Base-by-base conservation (phyloP, 768 basidiomycete genomes). In the Pleurotus tuoliensis region DNA sequence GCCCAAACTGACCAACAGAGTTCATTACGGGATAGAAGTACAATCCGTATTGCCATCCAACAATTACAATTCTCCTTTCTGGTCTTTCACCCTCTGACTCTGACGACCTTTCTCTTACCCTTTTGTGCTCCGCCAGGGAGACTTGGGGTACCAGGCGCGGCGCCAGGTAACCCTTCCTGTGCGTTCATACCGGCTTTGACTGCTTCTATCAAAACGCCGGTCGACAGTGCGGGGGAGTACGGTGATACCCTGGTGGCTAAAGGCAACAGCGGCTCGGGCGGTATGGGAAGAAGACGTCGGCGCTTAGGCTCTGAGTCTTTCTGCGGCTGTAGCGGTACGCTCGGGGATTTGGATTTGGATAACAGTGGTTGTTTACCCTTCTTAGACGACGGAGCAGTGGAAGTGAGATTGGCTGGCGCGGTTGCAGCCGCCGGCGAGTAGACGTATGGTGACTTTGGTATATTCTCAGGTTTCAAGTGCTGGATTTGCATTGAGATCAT, bases 101-200 rank as follows among this genome's bases (percentile, higher is more conserved):
- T 76, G 15, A 92, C 80, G 5, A 92, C 87, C 67, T 89, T 92
- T 72, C 88, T 74, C 68, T 92, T 92, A 34, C 89, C 89, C 67
- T 91, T 91, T 67, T 83, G 78, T 59, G 69, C 62, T 22, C 73
- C 73, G 12, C 69, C 74, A n/a, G 69, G 61, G 22, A 30, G 18
- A 40, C 38, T 40, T 1, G 51, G 51, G n/a, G 73, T 71, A 48
- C 78, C 80, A 6, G 73, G 64, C 12, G 68, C 64, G 1, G 65
- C 72, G 5, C 69, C 67, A 11, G 61, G 57, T 43, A 76, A 76
- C 58, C 70, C 75, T 51, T 79, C 78, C 55, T 86, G 83, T 30
- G 86, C 80, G 63, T 79, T 90, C 83, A 94, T 86, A 1, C 92
- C 92, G 0, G 92, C 89, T 69, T 93, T 94, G 39, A 94, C 81